Percentiles rank a stretch among this genome's conserved stretches.
Conservation (phyloP, 345 rosid species). For the Populus simonii region DNA sequence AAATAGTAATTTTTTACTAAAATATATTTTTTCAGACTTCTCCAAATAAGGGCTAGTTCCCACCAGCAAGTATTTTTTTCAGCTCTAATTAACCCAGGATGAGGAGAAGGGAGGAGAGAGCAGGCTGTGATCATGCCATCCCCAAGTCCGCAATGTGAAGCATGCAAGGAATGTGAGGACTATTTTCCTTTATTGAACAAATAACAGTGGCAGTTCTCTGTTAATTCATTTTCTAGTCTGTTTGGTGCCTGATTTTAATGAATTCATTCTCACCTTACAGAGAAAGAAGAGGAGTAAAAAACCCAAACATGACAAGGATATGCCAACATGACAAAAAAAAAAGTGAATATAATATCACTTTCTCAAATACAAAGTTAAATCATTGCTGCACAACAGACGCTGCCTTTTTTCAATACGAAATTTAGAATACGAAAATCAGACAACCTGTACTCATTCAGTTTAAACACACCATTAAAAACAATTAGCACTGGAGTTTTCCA, state of each 20-base stretch:
- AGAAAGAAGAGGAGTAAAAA: neutral
- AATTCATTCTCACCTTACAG: neutral
- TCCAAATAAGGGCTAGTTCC: too few species aligned
- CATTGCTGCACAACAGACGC: neutral
- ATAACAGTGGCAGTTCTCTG: too few species aligned
- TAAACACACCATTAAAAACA: neutral
- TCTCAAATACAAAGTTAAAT: neutral
- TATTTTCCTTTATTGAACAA: neutral
- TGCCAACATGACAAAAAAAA: neutral
- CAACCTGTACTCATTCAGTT: neutral
- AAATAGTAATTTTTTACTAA: too few species aligned
- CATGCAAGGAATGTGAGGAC: neutral
- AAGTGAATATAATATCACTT: neutral
- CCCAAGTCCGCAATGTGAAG: neutral
- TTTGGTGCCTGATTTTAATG: neutral
- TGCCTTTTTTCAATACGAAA: neutral
- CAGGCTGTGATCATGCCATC: neutral
- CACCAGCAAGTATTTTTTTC: neutral
- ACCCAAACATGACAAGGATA: neutral
- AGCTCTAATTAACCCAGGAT: neutral
- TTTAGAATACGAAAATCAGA: neutral
- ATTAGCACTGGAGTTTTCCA: conserved; percentile 2
- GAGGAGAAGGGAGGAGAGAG: neutral
- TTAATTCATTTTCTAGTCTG: neutral
- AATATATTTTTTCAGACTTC: too few species aligned